These are phyloP conservation scores for Flaveria sonorensis DNA, from an alignment of 129 eudicot species.

Conservation along the genomic window DNA sequence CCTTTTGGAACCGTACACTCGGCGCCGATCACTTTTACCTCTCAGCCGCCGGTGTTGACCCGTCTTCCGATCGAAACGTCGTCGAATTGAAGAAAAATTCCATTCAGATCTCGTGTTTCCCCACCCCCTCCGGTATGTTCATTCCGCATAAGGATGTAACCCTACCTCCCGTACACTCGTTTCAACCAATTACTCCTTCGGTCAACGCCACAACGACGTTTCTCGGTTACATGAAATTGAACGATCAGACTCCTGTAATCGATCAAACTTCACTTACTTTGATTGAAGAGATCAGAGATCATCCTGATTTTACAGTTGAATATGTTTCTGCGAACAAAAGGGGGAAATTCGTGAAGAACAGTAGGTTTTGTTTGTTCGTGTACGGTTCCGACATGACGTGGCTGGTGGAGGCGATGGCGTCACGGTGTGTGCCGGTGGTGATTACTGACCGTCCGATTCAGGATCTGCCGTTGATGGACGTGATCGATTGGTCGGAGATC, in stretches of 20 bases:
- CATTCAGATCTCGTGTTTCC: conserved; percentile 67
- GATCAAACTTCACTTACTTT: not conserved
- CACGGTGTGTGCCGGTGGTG: conserved; percentile 86
- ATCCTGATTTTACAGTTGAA: conserved; percentile 55
- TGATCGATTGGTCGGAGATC: conserved; percentile 74
- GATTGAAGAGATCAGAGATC: conserved; percentile 36
- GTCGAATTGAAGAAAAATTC: conserved; percentile 88
- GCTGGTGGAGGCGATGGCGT: conserved; percentile 68
- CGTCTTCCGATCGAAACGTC: conserved; percentile 60
- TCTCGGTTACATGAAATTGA: conserved; percentile 52
- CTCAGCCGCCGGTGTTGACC: conserved; percentile 66
- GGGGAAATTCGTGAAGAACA: conserved; percentile 23
- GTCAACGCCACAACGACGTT: conserved; percentile 29
- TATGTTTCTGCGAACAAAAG: conserved; percentile 33
- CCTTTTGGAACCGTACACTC: conserved; percentile 85
- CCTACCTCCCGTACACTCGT: conserved; percentile 44
- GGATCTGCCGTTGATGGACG: conserved; percentile 90
- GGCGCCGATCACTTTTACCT: conserved; percentile 92
- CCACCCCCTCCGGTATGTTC: conserved; percentile 59
- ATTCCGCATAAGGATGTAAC: conserved; percentile 90
- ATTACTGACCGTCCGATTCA: conserved; percentile 85
- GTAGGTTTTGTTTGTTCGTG: conserved; percentile 66
- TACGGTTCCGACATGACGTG: conserved; percentile 62
- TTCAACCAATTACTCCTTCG: conserved; percentile 24
- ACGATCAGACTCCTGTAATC: conserved; percentile 11